Base-by-base conservation (phyloP, 495 filamentous ascomycete species). In the Neurospora africana region DNA sequence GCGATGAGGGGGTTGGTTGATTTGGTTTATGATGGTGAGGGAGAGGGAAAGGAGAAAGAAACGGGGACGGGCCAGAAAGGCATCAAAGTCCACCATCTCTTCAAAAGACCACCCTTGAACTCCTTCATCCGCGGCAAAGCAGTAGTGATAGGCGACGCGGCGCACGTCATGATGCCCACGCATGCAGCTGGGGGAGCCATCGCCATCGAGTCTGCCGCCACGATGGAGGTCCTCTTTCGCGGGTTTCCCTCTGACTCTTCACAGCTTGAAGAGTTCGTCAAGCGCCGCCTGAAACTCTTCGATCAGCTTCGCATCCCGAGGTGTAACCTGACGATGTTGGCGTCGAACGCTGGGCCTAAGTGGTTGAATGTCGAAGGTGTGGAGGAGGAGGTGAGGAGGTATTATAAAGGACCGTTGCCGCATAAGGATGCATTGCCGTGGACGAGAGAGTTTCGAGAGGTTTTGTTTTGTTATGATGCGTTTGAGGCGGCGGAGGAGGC, bases 251-350 rank as follows among this genome's bases (percentile, higher is more conserved):
- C 44, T 23, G 21, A 11, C 0, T 5, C 44, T 23, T 13, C 44
- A 11, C 44, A 13, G 21, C 21, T 53, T 65, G 70, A 23, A 38
- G 15, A 21, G 19, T 27, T 23, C 4, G 30, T 78, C 30, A 23
- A 35, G n/a, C 9, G 58, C 4, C 68, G 78, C 0, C 70, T 81
- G 67, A 36, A 41, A 11, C 17, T 78, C 6, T 81, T 80, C 17
- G 76, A 80, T 47, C 73, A 71, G 33, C 69, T 81, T 23, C 74
- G 77, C 1, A 33, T 81, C 38, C 79, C 77, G 0, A 65, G 77
- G 37, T 80, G 79, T 39, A 80, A 81, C 70, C 70, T 79, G 58
- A 72, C 76, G 17, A 80, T 81, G 79, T 27, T 80, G 68, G 70
- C 73, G 17, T 80, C 78, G 17, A 80, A 80, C 37, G 76, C 76